Conservation (phyloP, 371 early-diverging fungal genomes). For the Haplosporangium sp. region DNA sequence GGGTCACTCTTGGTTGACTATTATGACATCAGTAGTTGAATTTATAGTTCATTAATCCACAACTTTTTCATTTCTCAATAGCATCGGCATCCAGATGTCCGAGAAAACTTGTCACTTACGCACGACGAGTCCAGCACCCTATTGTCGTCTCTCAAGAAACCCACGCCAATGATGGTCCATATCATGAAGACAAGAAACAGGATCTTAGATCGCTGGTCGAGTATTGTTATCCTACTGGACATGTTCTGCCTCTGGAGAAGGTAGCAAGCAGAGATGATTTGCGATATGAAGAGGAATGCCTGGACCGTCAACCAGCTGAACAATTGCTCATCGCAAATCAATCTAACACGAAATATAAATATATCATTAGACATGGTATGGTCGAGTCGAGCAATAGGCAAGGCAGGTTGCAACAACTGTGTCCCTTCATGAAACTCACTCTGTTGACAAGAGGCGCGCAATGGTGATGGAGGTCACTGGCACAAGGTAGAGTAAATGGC, state of each 20-base stretch:
- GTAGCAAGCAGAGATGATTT: conserved; percentile 36
- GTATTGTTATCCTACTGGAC: conserved; percentile 20
- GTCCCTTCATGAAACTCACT: conserved; percentile 19
- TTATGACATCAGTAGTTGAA: background rate
- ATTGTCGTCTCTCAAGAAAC: conserved; percentile 32
- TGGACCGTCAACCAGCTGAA: conserved; percentile 54
- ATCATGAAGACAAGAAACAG: conserved; percentile 40
- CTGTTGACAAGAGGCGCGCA: conserved; percentile 26
- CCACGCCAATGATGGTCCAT: conserved; percentile 50
- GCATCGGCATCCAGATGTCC: background rate
- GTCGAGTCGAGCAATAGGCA: background rate
- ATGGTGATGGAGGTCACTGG: conserved; percentile 45
- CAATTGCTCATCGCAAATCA: conserved; percentile 49
- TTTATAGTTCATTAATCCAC: background rate
- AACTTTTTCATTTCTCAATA: too few species aligned
- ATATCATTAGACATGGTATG: background rate
- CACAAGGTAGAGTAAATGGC: conserved; percentile 41
- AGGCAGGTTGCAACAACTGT: background rate
- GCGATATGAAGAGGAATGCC: conserved; percentile 30
- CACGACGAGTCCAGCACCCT: conserved; percentile 17
- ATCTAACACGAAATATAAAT: conserved; percentile 5
- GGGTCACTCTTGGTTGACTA: conserved; percentile 32
- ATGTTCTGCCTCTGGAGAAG: conserved; percentile 40
- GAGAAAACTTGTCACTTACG: conserved; percentile 4
- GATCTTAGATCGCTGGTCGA: conserved; percentile 43